phyloP scores from a whole-genome alignment of 2,329 filamentous ascomycete genomes.

The Stachybotrys elegans region DNA sequence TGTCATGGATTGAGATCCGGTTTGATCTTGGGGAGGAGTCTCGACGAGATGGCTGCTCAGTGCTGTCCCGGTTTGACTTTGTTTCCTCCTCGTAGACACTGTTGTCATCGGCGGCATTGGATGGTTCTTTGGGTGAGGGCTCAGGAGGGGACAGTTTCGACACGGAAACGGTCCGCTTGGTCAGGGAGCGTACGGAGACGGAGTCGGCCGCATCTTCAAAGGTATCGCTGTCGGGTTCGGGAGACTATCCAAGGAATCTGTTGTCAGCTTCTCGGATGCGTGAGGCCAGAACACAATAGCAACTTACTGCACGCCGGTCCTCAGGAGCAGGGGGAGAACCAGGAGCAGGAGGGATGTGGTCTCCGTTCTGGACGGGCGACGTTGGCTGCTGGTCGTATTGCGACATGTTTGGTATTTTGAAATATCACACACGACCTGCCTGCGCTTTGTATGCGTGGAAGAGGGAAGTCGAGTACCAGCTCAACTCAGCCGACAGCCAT shows the following conservation, averaged over 20 bases:
- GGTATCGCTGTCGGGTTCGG: constrained; percentile 31
- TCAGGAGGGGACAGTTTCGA: constrained; percentile 22
- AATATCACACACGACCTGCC: too few species aligned
- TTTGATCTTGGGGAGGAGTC: constrained; percentile 35
- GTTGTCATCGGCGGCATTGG: constrained; percentile 9
- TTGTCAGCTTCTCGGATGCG: constrained; percentile 9
- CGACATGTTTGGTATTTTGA: constrained; percentile 2
- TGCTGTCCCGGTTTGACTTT: constrained; percentile 12
- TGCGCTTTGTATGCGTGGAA: too few species aligned
- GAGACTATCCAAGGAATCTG: constrained; percentile 19
- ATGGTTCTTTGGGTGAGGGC: constrained; percentile 11
- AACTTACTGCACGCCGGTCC: not conserved
- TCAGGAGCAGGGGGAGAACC: not conserved
- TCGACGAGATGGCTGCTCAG: constrained; percentile 16
- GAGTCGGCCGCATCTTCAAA: constrained; percentile 80
- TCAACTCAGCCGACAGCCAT: not conserved
- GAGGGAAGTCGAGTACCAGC: not conserved
- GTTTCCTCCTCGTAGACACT: constrained; percentile 1
- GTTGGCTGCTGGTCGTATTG: not conserved
- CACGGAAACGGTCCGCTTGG: constrained; percentile 35
- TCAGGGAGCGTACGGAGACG: constrained; percentile 59
- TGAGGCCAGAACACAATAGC: not conserved
- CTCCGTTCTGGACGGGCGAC: not conserved
- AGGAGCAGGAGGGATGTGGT: not conserved
- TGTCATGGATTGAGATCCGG: constrained; percentile 41